A percentile compares a stretch with the other conserved stretches of the same genome.
Evolutionary conservation across 202 grass and related monocot species (phyloP).

Genomic region (Saccharum hybrid): DNA sequence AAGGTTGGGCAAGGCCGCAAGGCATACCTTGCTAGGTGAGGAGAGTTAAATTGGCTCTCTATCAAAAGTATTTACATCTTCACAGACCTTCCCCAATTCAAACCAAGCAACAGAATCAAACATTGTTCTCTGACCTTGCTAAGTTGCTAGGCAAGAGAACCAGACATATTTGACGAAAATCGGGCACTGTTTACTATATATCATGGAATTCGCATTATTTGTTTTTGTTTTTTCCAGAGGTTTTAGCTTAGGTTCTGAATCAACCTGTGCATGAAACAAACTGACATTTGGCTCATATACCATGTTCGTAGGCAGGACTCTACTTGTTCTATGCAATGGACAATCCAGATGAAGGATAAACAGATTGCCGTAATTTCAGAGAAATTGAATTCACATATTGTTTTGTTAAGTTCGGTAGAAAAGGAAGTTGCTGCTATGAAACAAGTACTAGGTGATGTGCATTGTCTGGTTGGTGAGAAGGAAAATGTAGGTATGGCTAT

Average conservation of each 20-base stretch:
- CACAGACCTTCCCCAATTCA: not conserved
- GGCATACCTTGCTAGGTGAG: not conserved
- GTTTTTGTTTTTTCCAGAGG: not conserved
- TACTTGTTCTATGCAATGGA: constrained; percentile 74
- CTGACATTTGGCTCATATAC: constrained; percentile 36
- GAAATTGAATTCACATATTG: constrained; percentile 72
- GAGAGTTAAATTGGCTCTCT: not conserved
- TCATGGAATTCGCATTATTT: not conserved
- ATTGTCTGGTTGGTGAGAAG: constrained; percentile 70
- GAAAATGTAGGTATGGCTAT: constrained; percentile 73
- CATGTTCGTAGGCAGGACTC: constrained; percentile 72
- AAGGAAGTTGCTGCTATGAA: constrained; percentile 70
- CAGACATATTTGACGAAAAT: not conserved
- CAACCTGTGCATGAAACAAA: constrained; percentile 18
- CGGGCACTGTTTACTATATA: not conserved
- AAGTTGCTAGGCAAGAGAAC: not conserved
- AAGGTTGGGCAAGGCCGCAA: not conserved
- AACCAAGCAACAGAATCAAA: not conserved
- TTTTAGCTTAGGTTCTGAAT: constrained; percentile 31
- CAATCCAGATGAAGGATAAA: constrained; percentile 77
- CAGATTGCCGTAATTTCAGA: constrained; percentile 71
- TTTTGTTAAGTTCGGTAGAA: constrained; percentile 68
- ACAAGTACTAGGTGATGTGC: constrained; percentile 59
- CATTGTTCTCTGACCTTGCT: constrained; percentile 5
- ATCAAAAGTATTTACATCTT: not conserved